These are phyloP conservation scores for Maudiozyma bulderi DNA, from an alignment of 805 yeast genomes.

Conservation along the genomic window DNA sequence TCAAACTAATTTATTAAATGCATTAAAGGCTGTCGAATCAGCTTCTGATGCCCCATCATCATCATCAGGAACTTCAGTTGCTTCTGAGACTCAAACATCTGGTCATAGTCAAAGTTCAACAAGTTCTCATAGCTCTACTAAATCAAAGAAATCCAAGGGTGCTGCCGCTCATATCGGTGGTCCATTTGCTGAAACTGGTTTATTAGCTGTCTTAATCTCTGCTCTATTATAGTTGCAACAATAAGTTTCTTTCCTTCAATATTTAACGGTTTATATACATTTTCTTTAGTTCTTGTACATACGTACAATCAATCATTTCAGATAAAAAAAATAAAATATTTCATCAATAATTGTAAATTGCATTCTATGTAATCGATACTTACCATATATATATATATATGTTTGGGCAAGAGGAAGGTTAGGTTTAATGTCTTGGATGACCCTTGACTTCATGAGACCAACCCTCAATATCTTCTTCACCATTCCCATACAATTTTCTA, in stretches of 20 bases:
- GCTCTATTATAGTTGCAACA: slow-evolving; percentile 27
- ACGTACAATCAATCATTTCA: not conserved
- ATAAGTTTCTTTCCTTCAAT: not conserved
- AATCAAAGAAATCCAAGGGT: slow-evolving; percentile 18
- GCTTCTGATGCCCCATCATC: slow-evolving; percentile 14
- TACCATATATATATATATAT: too few species aligned
- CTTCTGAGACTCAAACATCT: slow-evolving; percentile 8
- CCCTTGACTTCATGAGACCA: slow-evolving; percentile 66
- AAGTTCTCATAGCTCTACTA: slow-evolving; percentile 8
- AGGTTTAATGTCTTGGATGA: slow-evolving; percentile 29
- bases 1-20: slow-evolving; percentile 31
- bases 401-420: not conserved
- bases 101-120: not conserved
- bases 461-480: slow-evolving; percentile 79
- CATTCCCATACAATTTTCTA: slow-evolving; percentile 68
- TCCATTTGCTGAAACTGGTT: slow-evolving; percentile 10
- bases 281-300: not conserved
- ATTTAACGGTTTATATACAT: not conserved
- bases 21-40: slow-evolving; percentile 18
- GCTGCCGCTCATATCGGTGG: slow-evolving; percentile 11
- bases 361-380: too few species aligned
- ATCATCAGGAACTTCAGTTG: slow-evolving; percentile 10
- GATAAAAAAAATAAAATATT: not conserved
- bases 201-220: slow-evolving; percentile 30
- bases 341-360: not conserved